These are phyloP conservation scores for Debaryomyces nepalensis DNA, from an alignment of 1,139 yeast genomes.

Conservation along the genomic window DNA sequence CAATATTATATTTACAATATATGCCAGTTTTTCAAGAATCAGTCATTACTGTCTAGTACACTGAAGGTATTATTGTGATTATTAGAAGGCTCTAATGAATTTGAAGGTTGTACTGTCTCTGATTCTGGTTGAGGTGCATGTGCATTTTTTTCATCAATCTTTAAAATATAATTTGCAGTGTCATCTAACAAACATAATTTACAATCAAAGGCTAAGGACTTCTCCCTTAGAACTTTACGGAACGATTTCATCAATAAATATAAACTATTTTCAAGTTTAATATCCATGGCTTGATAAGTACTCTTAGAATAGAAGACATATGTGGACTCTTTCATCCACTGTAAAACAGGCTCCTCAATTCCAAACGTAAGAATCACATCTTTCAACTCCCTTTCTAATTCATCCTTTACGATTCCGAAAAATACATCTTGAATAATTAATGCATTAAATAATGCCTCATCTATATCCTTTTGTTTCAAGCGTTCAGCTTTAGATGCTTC, in stretches of 20 bases:
- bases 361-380: slow-evolving; percentile 24
- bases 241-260: slow-evolving; percentile 36
- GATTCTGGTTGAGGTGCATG: not conserved
- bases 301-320: slow-evolving; percentile 47
- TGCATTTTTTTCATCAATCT: slow-evolving; percentile 28
- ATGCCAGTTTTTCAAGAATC: not conserved
- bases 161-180: slow-evolving; percentile 36
- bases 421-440: slow-evolving; percentile 57
- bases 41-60: too few species aligned
- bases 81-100: too few species aligned
- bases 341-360: slow-evolving; percentile 30
- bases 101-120: too few species aligned
- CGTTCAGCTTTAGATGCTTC: slow-evolving; percentile 27
- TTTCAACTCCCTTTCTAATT: slow-evolving; percentile 40
- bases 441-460: slow-evolving; percentile 50
- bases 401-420: slow-evolving; percentile 55
- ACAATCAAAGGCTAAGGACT: slow-evolving; percentile 55
- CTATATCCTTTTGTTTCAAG: slow-evolving; percentile 25
- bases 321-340: slow-evolving; percentile 47
- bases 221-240: slow-evolving; percentile 35
- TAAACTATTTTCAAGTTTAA: slow-evolving; percentile 39
- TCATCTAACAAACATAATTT: slow-evolving; percentile 47
- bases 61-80: not conserved
- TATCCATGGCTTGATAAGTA: slow-evolving; percentile 26
- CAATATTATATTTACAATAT: not conserved